Base-by-base conservation (phyloP, 495 filamentous ascomycete species). In the Diplogelasinospora grovesii region DNA sequence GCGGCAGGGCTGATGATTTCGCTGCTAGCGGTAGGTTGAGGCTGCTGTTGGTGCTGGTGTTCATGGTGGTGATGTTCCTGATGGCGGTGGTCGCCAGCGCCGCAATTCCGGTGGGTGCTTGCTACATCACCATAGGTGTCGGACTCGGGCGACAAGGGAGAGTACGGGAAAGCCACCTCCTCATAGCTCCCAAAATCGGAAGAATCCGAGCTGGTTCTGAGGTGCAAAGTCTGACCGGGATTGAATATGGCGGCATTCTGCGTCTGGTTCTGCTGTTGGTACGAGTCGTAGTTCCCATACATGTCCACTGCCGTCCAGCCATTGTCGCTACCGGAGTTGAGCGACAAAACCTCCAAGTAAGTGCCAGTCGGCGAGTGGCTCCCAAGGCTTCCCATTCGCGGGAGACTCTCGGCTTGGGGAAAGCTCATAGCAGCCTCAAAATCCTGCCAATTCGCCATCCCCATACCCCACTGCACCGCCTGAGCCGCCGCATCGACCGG, bases 181-280 rank as follows among this genome's bases (percentile, higher is more conserved):
- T 94, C 85, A 53, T 76, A 92, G 65, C 86, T 90, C 50, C 84
- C 78, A 56, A 85, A 75, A n/a, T 75, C 69, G 1, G 89, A 90
- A 3, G 86, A 88, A 42, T 89, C 85, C 7, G 89, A 95, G 48
- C 82, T 77, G 36, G 82, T 89, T 34, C 89, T 78, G 49, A 88
- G 66, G 60, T 94, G 89, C 32, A 95, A 67, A 0, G 85, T 87
- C 59, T 93, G 83, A 43, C 78, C 76, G 2, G 89, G 89, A 56
- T 93, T 92, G 65, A 89, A 88, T 42, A 93, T 86, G 39, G 83
- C 75, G 10, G 72, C 66, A 36, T 74, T 69, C 48, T 56, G 80
- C 8, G 64, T 57, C 29, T 53, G 69, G 27, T 64, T 69, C 10
- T 58, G 39, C 41, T 75, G 69, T 41, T 68, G 60, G 31, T 68